A percentile compares a stretch with the other conserved stretches of the same genome.
These are phyloP conservation scores for Yueomyces sp. DNA, from an alignment of 805 yeast species.

Conservation along the genomic window DNA sequence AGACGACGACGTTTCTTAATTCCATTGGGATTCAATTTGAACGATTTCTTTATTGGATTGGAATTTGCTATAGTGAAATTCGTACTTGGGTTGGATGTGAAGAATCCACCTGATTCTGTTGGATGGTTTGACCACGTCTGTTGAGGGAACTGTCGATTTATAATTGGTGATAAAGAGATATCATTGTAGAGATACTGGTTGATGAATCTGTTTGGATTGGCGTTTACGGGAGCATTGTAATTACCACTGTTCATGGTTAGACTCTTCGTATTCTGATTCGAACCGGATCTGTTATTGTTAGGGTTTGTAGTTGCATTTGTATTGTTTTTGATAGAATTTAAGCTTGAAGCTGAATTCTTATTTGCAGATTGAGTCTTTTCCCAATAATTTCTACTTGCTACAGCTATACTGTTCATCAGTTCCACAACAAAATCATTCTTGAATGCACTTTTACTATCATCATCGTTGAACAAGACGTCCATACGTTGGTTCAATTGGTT, in stretches of 20 bases:
- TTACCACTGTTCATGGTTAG: no score
- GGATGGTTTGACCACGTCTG: no score
- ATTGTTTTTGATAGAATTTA: constrained; percentile 1
- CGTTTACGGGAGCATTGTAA: background rate
- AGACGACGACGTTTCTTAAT: constrained; percentile 15
- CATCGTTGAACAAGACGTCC: background rate
- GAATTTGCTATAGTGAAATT: background rate
- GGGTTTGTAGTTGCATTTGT: background rate
- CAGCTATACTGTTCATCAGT: background rate
- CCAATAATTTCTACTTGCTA: background rate
- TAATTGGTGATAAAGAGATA: no score
- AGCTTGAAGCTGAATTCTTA: background rate
- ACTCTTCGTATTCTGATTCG: no score
- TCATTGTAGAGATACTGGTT: background rate
- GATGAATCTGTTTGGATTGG: background rate
- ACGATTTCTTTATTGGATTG: constrained; percentile 4
- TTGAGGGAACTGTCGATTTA: no score
- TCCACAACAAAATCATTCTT: background rate
- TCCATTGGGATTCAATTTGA: constrained; percentile 22
- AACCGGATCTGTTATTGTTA: no score
- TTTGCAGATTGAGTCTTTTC: background rate
- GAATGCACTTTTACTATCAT: background rate
- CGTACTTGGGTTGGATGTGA: background rate
- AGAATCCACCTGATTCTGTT: background rate
- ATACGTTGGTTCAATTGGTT: background rate